Evolutionary conservation across 1,284 basidiomycete species (phyloP).

Genomic region (Boletus smithii): DNA sequence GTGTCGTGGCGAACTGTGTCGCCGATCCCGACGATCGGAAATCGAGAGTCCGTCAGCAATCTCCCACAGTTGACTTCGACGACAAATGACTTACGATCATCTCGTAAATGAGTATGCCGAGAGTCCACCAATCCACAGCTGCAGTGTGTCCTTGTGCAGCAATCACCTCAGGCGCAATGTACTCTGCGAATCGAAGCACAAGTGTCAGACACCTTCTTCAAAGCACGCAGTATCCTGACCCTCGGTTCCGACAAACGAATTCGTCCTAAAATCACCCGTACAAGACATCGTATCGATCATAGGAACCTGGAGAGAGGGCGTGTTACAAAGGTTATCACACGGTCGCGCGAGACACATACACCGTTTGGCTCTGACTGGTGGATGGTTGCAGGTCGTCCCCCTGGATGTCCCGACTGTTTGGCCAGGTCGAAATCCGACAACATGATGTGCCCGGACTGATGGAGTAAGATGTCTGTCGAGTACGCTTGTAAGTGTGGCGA

Average conservation of each 20-base stretch:
- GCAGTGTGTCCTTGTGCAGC: slow-evolving; percentile 96
- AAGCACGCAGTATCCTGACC: slow-evolving; percentile 48
- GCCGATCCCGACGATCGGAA: slow-evolving; percentile 13
- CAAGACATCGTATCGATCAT: slow-evolving; percentile 96
- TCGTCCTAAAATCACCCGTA: slow-evolving; percentile 96
- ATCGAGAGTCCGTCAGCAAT: slow-evolving; percentile 17
- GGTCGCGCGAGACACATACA: slow-evolving; percentile 42
- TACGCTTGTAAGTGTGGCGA: slow-evolving; percentile 5
- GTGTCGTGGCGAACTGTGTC: slow-evolving; percentile 88
- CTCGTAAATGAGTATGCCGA: slow-evolving; percentile 98
- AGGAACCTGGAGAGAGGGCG: slow-evolving; percentile 61
- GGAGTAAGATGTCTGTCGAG: slow-evolving; percentile 87
- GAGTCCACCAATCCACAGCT: slow-evolving; percentile 99
- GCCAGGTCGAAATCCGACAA: slow-evolving; percentile 99
- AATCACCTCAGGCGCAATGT: slow-evolving; percentile 99
- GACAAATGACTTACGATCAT: slow-evolving; percentile 82
- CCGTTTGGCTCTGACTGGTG: slow-evolving; percentile 87
- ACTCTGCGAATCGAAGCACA: slow-evolving; percentile 58
- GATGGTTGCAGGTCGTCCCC: slow-evolving; percentile 87
- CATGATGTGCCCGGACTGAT: slow-evolving; percentile 99
- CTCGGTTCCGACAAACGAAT: slow-evolving; percentile 98
- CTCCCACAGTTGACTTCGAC: slow-evolving; percentile 16
- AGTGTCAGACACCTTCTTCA: slow-evolving; percentile 23
- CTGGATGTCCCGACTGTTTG: slow-evolving; percentile 87
- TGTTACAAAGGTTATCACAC: slow-evolving; percentile 16